These are phyloP conservation scores for Thalassiosira pacifica DNA, from an alignment of 352 stramenopile genomes.

Conservation along the genomic window DNA sequence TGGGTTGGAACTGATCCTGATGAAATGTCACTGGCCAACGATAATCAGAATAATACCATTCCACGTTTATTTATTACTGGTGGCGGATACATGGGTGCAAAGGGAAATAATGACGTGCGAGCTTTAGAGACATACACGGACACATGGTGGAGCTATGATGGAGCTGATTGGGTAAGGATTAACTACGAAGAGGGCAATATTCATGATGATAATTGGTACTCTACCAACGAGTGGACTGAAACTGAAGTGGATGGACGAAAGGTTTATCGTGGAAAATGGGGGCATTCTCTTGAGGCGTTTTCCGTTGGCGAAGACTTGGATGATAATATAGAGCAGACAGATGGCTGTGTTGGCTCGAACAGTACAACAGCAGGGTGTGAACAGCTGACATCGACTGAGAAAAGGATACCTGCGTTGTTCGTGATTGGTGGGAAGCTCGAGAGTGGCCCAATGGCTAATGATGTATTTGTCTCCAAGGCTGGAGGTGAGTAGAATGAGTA, in stretches of 20 bases:
- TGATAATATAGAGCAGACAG: no score
- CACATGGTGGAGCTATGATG: constrained; percentile 66
- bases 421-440: constrained; percentile 73
- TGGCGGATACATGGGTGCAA: constrained; percentile 70
- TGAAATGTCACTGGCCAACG: no score
- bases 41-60: constrained; percentile 59
- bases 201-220: constrained; percentile 57
- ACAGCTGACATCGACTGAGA: no score
- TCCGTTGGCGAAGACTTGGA: constrained; percentile 49
- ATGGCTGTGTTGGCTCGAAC: no score
- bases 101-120: constrained; percentile 62
- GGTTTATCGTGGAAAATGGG: constrained; percentile 69
- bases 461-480: constrained; percentile 60
- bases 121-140: constrained; percentile 66
- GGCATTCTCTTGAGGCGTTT: constrained; percentile 61
- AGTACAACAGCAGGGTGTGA: no score
- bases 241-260: constrained; percentile 51
- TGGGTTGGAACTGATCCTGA: no score
- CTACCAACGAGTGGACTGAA: constrained; percentile 71
- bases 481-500: constrained; percentile 43
- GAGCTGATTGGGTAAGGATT: constrained; percentile 54
- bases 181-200: constrained; percentile 67
- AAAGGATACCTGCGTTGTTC: constrained; percentile 61
- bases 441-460: constrained; percentile 50
- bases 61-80: constrained; percentile 66